Conservation (phyloP, 2,329 filamentous ascomycete species). For the Alternaria brassicicola region DNA sequence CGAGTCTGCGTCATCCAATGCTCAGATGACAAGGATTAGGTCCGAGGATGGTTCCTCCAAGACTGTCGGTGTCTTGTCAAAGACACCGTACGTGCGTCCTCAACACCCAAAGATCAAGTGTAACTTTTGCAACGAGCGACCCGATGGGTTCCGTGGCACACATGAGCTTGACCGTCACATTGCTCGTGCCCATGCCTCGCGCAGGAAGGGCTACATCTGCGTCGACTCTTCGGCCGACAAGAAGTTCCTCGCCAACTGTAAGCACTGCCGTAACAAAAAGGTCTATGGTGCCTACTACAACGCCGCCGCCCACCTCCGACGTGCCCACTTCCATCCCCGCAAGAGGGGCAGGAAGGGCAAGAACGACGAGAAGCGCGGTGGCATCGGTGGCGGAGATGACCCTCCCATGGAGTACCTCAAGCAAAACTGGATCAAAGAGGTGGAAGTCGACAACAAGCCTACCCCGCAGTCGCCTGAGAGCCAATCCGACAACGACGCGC, state of each 20-base stretch:
- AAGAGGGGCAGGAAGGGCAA: constrained; percentile 63
- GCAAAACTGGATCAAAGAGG: constrained; percentile 64
- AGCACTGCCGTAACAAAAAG: constrained; percentile 77
- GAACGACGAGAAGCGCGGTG: constrained; percentile 64
- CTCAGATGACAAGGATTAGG: constrained; percentile 59
- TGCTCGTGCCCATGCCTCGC: constrained; percentile 68
- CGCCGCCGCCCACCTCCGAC: constrained; percentile 85
- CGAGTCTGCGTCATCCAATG: constrained; percentile 45
- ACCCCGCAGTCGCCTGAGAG: constrained; percentile 27
- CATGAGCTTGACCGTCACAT: constrained; percentile 69
- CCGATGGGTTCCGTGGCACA: constrained; percentile 81
- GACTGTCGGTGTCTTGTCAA: constrained; percentile 58
- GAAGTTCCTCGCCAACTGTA: constrained; percentile 79
- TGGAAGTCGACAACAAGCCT: constrained; percentile 52
- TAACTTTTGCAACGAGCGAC: constrained; percentile 70
- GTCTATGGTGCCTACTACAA: constrained; percentile 93
- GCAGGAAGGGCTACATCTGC: constrained; percentile 67
- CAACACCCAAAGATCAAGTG: constrained; percentile 76
- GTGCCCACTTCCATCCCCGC: constrained; percentile 82
- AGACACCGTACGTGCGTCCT: constrained; percentile 66
- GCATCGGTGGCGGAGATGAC: constrained; percentile 66
- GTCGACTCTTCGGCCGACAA: constrained; percentile 63
- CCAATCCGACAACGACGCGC: constrained; percentile 30
- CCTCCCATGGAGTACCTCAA: constrained; percentile 67
- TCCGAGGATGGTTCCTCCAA: constrained; percentile 61